Conservation (phyloP, 2,329 filamentous ascomycete genomes). For the Fusarium coffeatum region DNA sequence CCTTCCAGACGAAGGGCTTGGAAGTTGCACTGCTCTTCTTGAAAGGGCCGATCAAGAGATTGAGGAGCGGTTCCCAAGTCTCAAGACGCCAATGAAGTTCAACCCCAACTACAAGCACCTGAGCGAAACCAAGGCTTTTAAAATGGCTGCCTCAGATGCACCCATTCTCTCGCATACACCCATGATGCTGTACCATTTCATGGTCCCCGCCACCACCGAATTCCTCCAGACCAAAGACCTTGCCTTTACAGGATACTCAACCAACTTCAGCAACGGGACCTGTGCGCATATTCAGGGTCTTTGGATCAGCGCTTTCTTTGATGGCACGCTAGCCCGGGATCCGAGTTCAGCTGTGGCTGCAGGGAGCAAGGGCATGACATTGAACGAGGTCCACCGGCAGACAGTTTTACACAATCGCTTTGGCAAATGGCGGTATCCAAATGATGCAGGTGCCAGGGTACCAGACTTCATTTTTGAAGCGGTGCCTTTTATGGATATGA, state of each 20-base stretch:
- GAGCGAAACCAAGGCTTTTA: fast-evolving
- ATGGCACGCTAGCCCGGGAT: background rate
- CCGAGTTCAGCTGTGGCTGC: background rate
- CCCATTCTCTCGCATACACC: background rate
- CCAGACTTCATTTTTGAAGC: constrained; percentile 11
- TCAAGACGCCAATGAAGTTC: background rate
- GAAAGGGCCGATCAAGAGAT: background rate
- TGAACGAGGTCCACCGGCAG: background rate
- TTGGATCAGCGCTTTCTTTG: constrained; percentile 5
- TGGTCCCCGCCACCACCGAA: background rate
- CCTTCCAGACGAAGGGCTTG: background rate
- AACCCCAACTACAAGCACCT: background rate
- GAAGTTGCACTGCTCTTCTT: background rate
- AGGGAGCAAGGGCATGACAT: background rate
- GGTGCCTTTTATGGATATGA: constrained; percentile 4
- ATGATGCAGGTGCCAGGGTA: background rate
- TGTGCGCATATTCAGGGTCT: constrained; percentile 7
- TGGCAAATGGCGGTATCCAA: constrained; percentile 15
- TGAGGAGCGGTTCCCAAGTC: background rate
- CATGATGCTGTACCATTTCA: constrained; percentile 4
- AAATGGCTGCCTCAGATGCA: background rate
- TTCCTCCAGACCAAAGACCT: constrained; percentile 1
- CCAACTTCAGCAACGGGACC: background rate
- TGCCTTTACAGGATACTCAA: constrained; percentile 7
- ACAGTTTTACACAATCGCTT: background rate